Base-by-base conservation (phyloP, 2,329 filamentous ascomycete species). In the Metarhizium brunneum region DNA sequence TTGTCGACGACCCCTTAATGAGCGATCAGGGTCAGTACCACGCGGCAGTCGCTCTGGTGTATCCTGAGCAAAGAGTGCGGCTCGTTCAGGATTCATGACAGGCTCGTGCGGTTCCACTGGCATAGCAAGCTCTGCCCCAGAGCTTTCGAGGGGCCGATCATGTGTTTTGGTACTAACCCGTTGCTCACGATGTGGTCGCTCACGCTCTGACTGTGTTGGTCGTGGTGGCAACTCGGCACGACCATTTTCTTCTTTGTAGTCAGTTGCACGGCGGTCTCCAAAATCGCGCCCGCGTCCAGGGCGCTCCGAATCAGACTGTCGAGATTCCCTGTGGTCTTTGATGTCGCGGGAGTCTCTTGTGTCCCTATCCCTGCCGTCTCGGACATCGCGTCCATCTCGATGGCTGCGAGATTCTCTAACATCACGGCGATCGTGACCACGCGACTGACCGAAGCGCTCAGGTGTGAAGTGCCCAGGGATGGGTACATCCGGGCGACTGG, bases 401-500 rank as follows among this genome's bases (percentile, higher is more conserved):
- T 57, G 52, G 2, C 63, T 62, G 13, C 63, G 58, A 42, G 49
- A 56, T 13, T 73, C 71, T 50, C 72, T 69, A 6, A 59, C 61
- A 43, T 74, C 72, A n/a, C 71, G 68, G 25, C 68, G 66, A 14
- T 77, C 74, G 42, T 72, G 69, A 52, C 59, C 65, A 16, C 74
- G 72, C 18, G 70, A 66, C 55, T 73, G 74, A 11, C 65, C 66
- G 57, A 73, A 77, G 38, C 77, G 72, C 52, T 78, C 77, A 29
- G 76, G 70, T 10, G 69, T 69, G 54, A 73, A 75, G 58, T 76
- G 75, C 2, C 73, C 73, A 0, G 76, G 76, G 49, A 80, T 76
- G 7, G 80, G 80, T 11, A 82, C 75, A 59, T 85, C 81, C 16
- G 83, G 83, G 54, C 82, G 75, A 54, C 70, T 82, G 1, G 84